These are phyloP conservation scores for Durotheca rogersii DNA, from an alignment of 495 filamentous ascomycete genomes.

Conservation along the genomic window DNA sequence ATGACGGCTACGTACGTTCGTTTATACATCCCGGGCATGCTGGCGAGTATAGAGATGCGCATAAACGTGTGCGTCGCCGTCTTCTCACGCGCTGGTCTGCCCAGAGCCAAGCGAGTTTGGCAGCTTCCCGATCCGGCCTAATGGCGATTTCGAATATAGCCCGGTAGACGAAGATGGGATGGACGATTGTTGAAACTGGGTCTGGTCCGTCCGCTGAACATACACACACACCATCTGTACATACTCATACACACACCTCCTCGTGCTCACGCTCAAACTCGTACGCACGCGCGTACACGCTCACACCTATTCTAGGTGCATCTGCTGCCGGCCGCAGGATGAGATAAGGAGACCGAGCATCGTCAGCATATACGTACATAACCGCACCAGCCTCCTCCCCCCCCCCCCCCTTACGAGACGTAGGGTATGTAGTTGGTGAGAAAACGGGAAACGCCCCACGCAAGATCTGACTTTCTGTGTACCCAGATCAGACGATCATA, in stretches of 20 bases:
- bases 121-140: constrained; percentile 27
- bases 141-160: neutral
- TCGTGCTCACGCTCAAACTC: too few species aligned
- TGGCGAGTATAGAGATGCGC: constrained; percentile 9
- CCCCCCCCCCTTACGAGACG: too few species aligned
- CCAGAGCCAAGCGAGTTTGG: constrained; percentile 20
- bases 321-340: too few species aligned
- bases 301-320: too few species aligned
- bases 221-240: too few species aligned
- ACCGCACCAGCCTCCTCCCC: too few species aligned
- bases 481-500: constrained; percentile 32
- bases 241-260: too few species aligned
- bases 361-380: constrained; percentile 4
- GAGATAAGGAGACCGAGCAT: constrained; percentile 29
- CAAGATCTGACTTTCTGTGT: constrained; percentile 27
- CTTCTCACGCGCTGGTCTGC: neutral
- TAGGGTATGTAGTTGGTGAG: constrained; percentile 5
- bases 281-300: too few species aligned
- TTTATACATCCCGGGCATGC: too few species aligned
- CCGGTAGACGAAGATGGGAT: constrained; percentile 13
- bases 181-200: constrained; percentile 24
- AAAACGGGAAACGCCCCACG: constrained; percentile 31
- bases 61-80: neutral
- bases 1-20: constrained; percentile 6
- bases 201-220: constrained; percentile 13